Evolutionary conservation across 2,329 filamentous ascomycete genomes (phyloP), one percentile per base, ranked within the genome.

Genomic region (Golovinomyces cichoracearum): DNA sequence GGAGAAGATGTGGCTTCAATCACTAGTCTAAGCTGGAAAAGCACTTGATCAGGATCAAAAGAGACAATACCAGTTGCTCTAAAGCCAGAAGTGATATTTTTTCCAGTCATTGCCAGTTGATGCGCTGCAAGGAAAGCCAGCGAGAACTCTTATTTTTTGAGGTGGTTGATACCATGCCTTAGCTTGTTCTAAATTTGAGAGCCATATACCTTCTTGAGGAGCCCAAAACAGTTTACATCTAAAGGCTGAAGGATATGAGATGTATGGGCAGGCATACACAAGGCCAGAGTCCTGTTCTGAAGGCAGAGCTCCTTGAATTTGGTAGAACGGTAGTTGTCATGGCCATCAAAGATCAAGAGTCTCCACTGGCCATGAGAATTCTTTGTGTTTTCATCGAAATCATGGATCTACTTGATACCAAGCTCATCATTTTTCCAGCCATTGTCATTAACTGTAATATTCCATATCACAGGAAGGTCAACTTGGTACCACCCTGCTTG

Each of bases 191-290:
- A 19, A 29, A 47, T 26, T 26, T 31, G 37, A 29, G 33, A 5
- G 7, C 35, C 25, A 31, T 25, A 33, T 41, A 19, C 23, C 19
- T 47, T 42, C 33, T 65, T 65, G 17, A 65, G 54, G 19, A 57
- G 55, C 45, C 55, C 48, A 52, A 63, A 64, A 49, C 56, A 59
- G 33, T 54, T 56, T 9, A 63, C 54, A 56, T 64, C 56, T 35
- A 64, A 58, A 10, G 59, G 62, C 52, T 65, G 56, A 15, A 63
- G 54, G 13, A 63, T 50, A 53, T 64, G 55, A 35, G 58, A 64
- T 26, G 54, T 60, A 51, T 63, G 52, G 6, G 55, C 2, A 38
- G 56, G 60, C 48, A 64, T 61, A 48, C 52, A 64, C 47, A 64
- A 51, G 27, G 55, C 53, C 35, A 60, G 56, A 49, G 64, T 61